Conservation (phyloP, 352 stramenopile genomes). For the Pseudoperonospora humuli region DNA sequence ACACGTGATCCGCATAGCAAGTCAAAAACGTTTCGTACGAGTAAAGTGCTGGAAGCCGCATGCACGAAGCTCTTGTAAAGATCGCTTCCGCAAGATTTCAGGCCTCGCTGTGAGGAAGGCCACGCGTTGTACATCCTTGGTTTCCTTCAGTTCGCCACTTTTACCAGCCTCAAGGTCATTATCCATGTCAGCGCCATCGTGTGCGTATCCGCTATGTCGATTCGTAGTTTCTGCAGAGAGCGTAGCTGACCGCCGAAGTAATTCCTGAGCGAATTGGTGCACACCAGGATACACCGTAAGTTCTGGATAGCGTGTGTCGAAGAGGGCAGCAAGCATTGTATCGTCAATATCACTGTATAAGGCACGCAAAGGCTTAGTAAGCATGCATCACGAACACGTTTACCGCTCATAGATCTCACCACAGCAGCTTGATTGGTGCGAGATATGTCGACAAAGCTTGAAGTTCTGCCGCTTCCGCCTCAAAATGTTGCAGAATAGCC, state of each 20-base stretch:
- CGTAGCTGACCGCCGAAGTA: constrained; percentile 35
- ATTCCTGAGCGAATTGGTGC: constrained; percentile 74
- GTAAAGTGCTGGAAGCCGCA: constrained; percentile 75
- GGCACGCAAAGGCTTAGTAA: neutral
- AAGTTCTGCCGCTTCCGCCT: constrained; percentile 37
- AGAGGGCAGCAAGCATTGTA: constrained; percentile 67
- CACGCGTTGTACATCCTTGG: constrained; percentile 37
- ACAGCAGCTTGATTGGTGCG: constrained; percentile 57
- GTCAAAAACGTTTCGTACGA: constrained; percentile 25
- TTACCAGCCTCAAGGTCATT: constrained; percentile 15
- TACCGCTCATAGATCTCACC: constrained; percentile 20
- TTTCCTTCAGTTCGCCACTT: constrained; percentile 4
- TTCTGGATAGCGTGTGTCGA: constrained; percentile 74
- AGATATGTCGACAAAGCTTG: constrained; percentile 25
- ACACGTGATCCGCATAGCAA: neutral
- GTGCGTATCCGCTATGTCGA: constrained; percentile 17
- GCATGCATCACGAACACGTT: neutral
- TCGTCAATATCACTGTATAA: constrained; percentile 69
- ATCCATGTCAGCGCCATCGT: constrained; percentile 24
- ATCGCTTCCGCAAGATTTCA: constrained; percentile 58
- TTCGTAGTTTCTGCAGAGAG: constrained; percentile 14
- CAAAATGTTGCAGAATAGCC: constrained; percentile 55
- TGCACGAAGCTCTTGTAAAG: constrained; percentile 47
- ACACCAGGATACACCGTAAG: constrained; percentile 77
- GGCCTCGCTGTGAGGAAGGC: constrained; percentile 71